Conservation (phyloP, 176 grass and related monocot genomes). For the Phoenix dactylifera region DNA sequence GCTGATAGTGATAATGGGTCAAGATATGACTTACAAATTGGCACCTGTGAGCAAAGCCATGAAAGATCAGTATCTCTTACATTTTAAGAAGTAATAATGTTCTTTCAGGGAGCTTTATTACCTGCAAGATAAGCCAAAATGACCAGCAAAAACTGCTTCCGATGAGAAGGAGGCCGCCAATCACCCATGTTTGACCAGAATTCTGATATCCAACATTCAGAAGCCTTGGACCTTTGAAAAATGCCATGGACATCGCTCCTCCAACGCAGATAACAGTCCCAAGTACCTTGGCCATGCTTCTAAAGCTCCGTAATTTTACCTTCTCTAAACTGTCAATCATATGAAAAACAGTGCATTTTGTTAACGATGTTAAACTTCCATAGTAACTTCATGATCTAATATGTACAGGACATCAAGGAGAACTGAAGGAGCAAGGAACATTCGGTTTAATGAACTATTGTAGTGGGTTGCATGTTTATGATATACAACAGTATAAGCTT, state of each 20-base stretch:
- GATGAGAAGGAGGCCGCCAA: conserved; percentile 31
- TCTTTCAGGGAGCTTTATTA: background rate
- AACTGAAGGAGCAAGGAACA: too few relatives aligned
- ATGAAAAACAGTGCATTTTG: too few relatives aligned
- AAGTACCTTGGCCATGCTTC: conserved; percentile 54
- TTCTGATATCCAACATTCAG: conserved; percentile 6
- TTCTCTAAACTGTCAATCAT: conserved; percentile 29
- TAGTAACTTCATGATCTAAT: too few relatives aligned
- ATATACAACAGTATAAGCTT: too few relatives aligned
- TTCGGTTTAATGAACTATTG: too few relatives aligned
- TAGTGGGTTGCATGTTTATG: too few relatives aligned
- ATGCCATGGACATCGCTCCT: conserved; percentile 51
- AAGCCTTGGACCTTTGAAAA: conserved; percentile 59
- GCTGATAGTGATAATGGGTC: conserved; percentile 52
- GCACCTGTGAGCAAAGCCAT: conserved; percentile 26
- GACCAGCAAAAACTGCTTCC: conserved; percentile 59
- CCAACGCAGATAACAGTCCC: conserved; percentile 48
- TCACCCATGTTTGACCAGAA: conserved; percentile 24
- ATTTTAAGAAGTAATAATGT: too few relatives aligned
- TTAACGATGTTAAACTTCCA: too few relatives aligned
- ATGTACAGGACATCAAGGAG: too few relatives aligned
- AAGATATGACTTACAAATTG: conserved; percentile 53
- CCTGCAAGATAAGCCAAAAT: conserved; percentile 71
- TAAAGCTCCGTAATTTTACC: conserved; percentile 24
- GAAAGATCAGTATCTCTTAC: too few relatives aligned